Base-by-base conservation (phyloP, 345 rosid genomes). In the Citrus mangshanensis region DNA sequence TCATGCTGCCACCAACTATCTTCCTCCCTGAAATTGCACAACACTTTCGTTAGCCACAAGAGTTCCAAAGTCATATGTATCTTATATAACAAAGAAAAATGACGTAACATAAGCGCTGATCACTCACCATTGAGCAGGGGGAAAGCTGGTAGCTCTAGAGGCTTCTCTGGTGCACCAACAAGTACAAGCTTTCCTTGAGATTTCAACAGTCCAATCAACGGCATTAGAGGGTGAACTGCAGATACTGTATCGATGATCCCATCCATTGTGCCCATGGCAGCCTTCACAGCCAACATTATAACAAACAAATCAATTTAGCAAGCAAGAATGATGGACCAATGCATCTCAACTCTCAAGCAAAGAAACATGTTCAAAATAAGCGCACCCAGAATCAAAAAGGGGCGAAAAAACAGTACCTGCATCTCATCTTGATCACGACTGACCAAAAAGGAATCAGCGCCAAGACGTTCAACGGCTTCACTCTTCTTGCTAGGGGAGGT, bases 401-500 rank as follows among this genome's bases (percentile, higher is more conserved):
- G 35, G 34, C 35, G 35, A 34, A 16, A 51, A 58, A 18, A 37
- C 5, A 21, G 6, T 22, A 79, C 78, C 86, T 84, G 72, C 84
- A 90, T 80, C 61, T 93, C 87, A 9, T 80, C 83, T 16, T 66
- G 77, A 75, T 90, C 89, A 9, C 73, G 70, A 82, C 91, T 90
- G 27, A 89, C 79, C 70, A 93, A 60, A 73, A 93, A 93, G 0
- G 82, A 63, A 73, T 93, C 92, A 16, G 88, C 93, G 64, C 91
- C 91, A 3, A 87, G 88, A 64, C 67, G 76, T 12, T 74, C 78
- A 24, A 87, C 10, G 9, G 97, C 95, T 81, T 89, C 94, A 7
- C 85, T 77, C 82, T 74, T 88, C 82, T 93, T 91, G 13, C 42
- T 49, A 0, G 82, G 87, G 6, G 92, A 91, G 24, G 90, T 85